Base-by-base conservation (phyloP, 495 filamentous ascomycete species). In the Aspergillus taichungensis region DNA sequence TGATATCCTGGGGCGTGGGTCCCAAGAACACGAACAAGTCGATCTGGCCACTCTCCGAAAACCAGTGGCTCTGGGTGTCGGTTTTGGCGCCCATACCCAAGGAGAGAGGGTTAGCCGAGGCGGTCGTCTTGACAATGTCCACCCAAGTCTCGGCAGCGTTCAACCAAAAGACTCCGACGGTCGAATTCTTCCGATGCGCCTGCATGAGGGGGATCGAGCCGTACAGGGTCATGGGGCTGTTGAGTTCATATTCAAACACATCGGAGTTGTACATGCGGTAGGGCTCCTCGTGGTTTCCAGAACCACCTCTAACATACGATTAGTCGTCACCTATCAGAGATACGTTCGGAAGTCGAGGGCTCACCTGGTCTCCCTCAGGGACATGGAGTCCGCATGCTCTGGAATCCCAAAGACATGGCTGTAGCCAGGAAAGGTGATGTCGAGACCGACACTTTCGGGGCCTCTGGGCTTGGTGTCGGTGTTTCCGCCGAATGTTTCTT, bases 211-310 rank as follows among this genome's bases (percentile, higher is more conserved):
- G 92, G 54, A 98, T 97, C 6, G 88, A 66, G 39, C 92, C 92
- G 59, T 98, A 98, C 13, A 97, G 70, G n/a, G 92, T 96, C 92
- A 97, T 98, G 2, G 92, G 88, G 64, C 87, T 96, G 63, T 96
- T 83, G 53, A 94, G 79, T 53, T 94, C 84, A 62, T 98, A 97
- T 65, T 98, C 92, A 54, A 98, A 97, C 12, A 98, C 91, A 62
- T 98, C 92, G 6, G 85, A 73, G 58, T 98, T 98, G 67, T 95
- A 97, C 54, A 97, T 62, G 35, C 94, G 79, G 68, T 98, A 98
- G n/a, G 92, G 94, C 33, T 97, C 83, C 13, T 76, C 70, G 62
- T 95, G 89, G 54, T 87, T 84, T 36, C 85, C 88, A 38, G 83
- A 74, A 14, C 88, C 89, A 46, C 91, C 91, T 13, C 77, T 74